A percentile compares a stretch with the other conserved stretches of the same genome.
phyloP scores from a whole-genome alignment of 257 asterid genomes.

The Solanum virginianum region DNA sequence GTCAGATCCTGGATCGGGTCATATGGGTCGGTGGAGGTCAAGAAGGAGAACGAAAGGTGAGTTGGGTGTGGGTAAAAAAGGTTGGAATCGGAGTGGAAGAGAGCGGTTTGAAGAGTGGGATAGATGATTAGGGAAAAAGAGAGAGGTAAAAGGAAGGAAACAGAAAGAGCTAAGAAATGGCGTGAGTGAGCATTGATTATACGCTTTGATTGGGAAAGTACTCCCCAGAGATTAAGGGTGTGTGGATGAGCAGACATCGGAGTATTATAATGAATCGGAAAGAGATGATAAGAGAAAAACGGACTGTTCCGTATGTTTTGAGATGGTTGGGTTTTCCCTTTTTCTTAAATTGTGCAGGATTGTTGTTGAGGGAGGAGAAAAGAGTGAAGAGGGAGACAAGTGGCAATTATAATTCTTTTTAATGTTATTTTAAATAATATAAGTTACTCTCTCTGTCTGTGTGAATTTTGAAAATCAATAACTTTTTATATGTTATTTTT shows the following conservation, averaged over 20 bases:
- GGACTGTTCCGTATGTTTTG: background rate
- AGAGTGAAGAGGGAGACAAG: background rate
- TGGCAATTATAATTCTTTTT: background rate
- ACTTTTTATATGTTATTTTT: too few species aligned
- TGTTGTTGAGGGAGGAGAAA: background rate
- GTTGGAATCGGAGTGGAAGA: constrained; percentile 12
- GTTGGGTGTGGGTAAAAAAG: constrained; percentile 4
- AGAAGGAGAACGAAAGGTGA: constrained; percentile 15
- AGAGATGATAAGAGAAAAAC: background rate
- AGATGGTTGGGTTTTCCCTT: background rate
- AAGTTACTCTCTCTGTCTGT: too few species aligned
- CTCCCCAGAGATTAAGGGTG: constrained; percentile 39
- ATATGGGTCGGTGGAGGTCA: constrained; percentile 2
- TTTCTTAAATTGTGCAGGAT: background rate
- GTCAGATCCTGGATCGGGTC: constrained; percentile 5
- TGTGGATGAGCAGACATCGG: background rate
- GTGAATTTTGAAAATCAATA: too few species aligned
- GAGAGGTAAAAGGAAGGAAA: constrained; percentile 51
- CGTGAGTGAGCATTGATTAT: constrained; percentile 51
- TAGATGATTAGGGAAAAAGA: constrained; percentile 34
- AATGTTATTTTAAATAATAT: too few species aligned
- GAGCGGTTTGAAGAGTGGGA: constrained; percentile 24
- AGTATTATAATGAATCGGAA: background rate
- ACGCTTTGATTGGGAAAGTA: constrained; percentile 48
- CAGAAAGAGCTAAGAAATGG: constrained; percentile 50